phyloP scores from a whole-genome alignment of 192 early-diverging fungal genomes.

The Coemansia sp. region DNA sequence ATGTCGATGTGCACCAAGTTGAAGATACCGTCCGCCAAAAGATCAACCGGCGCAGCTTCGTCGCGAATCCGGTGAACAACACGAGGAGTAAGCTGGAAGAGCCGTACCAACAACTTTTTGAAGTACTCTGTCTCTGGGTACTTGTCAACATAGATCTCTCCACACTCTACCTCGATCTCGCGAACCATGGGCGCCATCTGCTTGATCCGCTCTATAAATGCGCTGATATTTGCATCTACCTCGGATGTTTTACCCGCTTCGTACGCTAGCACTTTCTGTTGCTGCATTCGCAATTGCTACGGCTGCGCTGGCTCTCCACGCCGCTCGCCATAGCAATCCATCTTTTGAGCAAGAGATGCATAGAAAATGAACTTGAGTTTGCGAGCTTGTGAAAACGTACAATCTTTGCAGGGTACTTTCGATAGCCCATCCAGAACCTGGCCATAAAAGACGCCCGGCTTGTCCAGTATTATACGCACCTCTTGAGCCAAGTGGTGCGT shows the following conservation, averaged over 20 bases:
- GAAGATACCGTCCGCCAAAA: background rate
- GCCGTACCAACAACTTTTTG: background rate
- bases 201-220: background rate
- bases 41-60: background rate
- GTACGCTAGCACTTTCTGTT: background rate
- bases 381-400: background rate
- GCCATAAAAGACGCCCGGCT: background rate
- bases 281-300: background rate
- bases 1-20: background rate
- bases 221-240: background rate
- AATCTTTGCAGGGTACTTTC: background rate
- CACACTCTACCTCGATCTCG: background rate
- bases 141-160: background rate
- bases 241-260: background rate
- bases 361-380: background rate
- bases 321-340: background rate
- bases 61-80: background rate
- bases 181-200: background rate
- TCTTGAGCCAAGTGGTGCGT: background rate
- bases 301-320: background rate
- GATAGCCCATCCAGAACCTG: background rate
- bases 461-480: background rate
- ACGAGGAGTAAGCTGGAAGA: background rate
- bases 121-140: background rate
- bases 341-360: background rate